Percentiles rank a stretch among this genome's conserved stretches.
phyloP scores from a whole-genome alignment of 257 asterid genomes.

The Nicotiana undulata region DNA sequence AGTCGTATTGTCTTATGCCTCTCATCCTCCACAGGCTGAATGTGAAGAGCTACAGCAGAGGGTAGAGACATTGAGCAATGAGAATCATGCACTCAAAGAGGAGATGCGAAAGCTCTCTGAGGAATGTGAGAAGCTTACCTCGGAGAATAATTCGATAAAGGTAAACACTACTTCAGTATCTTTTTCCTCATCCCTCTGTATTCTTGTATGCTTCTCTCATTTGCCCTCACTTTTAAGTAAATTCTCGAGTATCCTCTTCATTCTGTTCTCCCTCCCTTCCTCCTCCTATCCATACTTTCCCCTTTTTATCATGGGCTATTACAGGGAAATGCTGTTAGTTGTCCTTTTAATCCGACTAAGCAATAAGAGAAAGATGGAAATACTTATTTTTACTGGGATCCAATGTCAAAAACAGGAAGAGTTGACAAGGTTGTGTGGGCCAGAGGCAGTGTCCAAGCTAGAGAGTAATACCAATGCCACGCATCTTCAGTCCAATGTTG shows the following conservation, averaged over 20 bases:
- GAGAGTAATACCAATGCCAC: constrained; percentile 31
- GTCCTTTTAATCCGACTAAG: not conserved
- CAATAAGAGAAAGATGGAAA: not conserved
- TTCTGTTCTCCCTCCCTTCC: not conserved
- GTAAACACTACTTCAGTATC: constrained; percentile 12
- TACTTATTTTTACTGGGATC: not conserved
- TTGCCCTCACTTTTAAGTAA: not conserved
- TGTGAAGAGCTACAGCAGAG: constrained; percentile 77
- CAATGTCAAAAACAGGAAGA: constrained; percentile 51
- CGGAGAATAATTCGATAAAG: constrained; percentile 67
- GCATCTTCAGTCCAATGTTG: constrained; percentile 31
- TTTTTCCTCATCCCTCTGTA: not conserved
- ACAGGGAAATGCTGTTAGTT: not conserved
- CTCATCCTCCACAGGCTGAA: constrained; percentile 49
- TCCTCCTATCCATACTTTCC: not conserved
- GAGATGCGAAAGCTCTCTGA: constrained; percentile 70
- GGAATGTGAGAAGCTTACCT: constrained; percentile 69
- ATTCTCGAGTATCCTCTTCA: not conserved
- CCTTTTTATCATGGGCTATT: not conserved
- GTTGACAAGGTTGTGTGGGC: constrained; percentile 52
- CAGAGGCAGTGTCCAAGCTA: constrained; percentile 48
- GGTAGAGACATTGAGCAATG: constrained; percentile 57
- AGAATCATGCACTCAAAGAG: constrained; percentile 56
- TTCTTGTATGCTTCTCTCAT: not conserved
- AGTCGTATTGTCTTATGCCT: not conserved